Conservation (phyloP, 371 early-diverging fungal genomes). For the Fennellomyces sp. region DNA sequence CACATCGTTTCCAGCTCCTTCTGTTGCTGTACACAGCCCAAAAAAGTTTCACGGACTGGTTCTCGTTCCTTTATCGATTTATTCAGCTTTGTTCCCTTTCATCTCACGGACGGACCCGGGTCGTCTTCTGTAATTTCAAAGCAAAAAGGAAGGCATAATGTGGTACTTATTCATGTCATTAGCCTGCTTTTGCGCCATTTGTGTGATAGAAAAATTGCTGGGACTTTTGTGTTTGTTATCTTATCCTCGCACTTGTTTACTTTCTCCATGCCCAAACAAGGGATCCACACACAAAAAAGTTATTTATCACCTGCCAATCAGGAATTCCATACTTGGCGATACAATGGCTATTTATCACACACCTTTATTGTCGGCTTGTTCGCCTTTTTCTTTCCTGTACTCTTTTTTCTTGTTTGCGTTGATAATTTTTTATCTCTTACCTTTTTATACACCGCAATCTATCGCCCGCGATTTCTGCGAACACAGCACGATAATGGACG, state of each 20-base stretch:
- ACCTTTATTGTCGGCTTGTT: not conserved
- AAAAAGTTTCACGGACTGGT: not conserved
- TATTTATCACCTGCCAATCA: conserved; percentile 5
- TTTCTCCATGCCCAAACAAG: not conserved
- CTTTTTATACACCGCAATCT: not conserved
- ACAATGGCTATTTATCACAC: not conserved
- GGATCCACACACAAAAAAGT: not conserved
- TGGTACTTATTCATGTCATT: no score
- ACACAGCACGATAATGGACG: conserved; percentile 1
- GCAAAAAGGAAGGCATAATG: no score
- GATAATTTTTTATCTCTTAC: not conserved
- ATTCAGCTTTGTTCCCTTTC: not conserved
- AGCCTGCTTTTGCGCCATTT: not conserved
- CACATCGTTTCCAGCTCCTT: not conserved
- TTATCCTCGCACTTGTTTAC: conserved; percentile 1
- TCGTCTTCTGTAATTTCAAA: no score
- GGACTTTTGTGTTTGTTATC: not conserved
- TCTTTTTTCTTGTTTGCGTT: not conserved
- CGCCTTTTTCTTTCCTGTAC: not conserved
- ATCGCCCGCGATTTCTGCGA: no score
- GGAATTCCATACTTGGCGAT: not conserved
- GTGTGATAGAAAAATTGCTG: not conserved
- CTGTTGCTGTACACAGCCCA: no score
- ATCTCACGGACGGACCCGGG: no score
- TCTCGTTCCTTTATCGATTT: not conserved